A percentile compares a stretch with the other conserved stretches of the same genome.
Conservation (phyloP, 2,329 filamentous ascomycete species). For the Penicillium hesseltinei region DNA sequence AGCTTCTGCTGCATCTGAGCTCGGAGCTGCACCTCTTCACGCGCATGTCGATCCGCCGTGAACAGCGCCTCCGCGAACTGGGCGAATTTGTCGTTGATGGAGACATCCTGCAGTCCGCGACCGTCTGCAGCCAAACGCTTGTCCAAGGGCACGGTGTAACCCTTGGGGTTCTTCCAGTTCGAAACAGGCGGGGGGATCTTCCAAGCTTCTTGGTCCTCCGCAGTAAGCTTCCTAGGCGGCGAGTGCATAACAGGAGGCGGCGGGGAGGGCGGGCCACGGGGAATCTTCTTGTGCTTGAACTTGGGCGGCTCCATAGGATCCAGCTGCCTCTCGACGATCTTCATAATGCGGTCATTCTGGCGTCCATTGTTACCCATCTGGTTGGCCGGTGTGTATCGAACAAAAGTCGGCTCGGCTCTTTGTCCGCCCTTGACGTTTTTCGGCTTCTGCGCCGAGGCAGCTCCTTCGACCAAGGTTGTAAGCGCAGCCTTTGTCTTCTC, state of each 20-base stretch:
- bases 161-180: constrained; percentile 99
- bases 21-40: constrained; percentile 91
- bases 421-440: constrained; percentile 87
- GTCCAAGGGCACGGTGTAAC: constrained; percentile 92
- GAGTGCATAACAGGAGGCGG: constrained; percentile 94
- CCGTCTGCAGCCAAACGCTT: constrained; percentile 95
- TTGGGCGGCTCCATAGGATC: constrained; percentile 98
- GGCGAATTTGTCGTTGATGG: constrained; percentile 98
- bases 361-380: constrained; percentile 87
- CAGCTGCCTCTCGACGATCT: constrained; percentile 90
- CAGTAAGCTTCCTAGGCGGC: constrained; percentile 89
- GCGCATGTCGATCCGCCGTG: constrained; percentile 88
- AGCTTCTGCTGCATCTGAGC: constrained; percentile 93
- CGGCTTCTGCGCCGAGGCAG: constrained; percentile 87
- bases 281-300: constrained; percentile 99
- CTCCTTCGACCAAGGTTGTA: constrained; percentile 75
- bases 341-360: constrained; percentile 95
- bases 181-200: constrained; percentile 85
- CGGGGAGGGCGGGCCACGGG: constrained; percentile 84
- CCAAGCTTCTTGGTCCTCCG: constrained; percentile 96
- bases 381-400: constrained; percentile 91
- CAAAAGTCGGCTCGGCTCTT: constrained; percentile 83
- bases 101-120: constrained; percentile 83
- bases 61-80: constrained; percentile 93
- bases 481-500: constrained; percentile 87